Evolutionary conservation across 2,329 filamentous ascomycete species (phyloP).

Genomic region (Fusarium palustre): DNA sequence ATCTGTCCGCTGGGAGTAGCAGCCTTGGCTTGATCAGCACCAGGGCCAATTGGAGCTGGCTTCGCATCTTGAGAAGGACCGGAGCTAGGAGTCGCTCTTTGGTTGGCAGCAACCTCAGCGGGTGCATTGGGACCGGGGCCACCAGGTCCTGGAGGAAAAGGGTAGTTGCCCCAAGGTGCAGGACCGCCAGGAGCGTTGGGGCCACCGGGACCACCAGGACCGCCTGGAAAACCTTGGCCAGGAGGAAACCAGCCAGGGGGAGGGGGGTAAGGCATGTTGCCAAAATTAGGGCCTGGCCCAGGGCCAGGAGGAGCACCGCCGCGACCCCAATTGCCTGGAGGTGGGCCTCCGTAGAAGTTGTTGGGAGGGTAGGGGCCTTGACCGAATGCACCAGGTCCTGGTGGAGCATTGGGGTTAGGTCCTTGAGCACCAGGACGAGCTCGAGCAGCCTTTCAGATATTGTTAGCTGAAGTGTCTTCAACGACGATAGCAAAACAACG

Average conservation of each 20-base stretch:
- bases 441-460: slow-evolving; percentile 56
- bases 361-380: slow-evolving; percentile 60
- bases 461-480: slow-evolving; percentile 49
- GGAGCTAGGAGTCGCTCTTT: slow-evolving; percentile 63
- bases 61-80: slow-evolving; percentile 55
- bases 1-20: slow-evolving; percentile 59
- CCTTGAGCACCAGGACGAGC: slow-evolving; percentile 53
- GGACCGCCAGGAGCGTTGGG: slow-evolving; percentile 71
- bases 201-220: slow-evolving; percentile 59
- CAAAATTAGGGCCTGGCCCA: slow-evolving; percentile 72
- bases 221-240: slow-evolving; percentile 75
- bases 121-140: slow-evolving; percentile 56
- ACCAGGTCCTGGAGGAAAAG: slow-evolving; percentile 66
- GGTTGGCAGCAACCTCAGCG: slow-evolving; percentile 68
- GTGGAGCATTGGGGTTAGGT: slow-evolving; percentile 50
- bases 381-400: slow-evolving; percentile 56
- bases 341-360: slow-evolving; percentile 62
- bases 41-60: slow-evolving; percentile 64
- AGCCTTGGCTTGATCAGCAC: slow-evolving; percentile 61
- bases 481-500: slow-evolving; percentile 23
- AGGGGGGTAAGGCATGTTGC: slow-evolving; percentile 81
- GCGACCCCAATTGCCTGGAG: slow-evolving; percentile 67
- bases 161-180: slow-evolving; percentile 68
- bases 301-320: slow-evolving; percentile 62
- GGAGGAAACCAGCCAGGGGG: slow-evolving; percentile 83